Base-by-base conservation (phyloP, 805 yeast genomes). In the Barnettozyma botsteinii region DNA sequence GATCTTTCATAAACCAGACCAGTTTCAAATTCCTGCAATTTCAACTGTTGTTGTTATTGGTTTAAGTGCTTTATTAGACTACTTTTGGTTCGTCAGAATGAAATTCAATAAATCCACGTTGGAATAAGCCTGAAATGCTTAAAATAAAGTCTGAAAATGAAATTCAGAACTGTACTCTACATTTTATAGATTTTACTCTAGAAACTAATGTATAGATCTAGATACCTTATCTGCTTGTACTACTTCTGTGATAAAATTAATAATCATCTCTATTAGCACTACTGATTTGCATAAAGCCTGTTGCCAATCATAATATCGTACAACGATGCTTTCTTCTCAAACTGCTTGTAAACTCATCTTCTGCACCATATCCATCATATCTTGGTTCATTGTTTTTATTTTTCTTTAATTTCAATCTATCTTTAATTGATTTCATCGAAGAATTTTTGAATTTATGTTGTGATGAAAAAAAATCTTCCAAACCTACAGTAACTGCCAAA, bases 401-500 rank as follows among this genome's bases (percentile, higher is more conserved):
- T 25, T 24, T 37, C 33, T 31, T 27, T 19, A 17, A 20, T 33
- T 17, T 28, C 9, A 40, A 34, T 26, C 21, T 43, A 13, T 30
- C 37, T 26, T 24, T 40, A 20, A 36, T 27, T 22, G 38, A 19
- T 28, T 35, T 31, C 19, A 35, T 37, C 33, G 38, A 21, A 21
- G 17, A 15, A 7, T 14, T 13, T 15, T 13, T n/a, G n/a, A n/a
- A n/a, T n/a, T n/a, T n/a, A n/a, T n/a, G n/a, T n/a, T n/a, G n/a
- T n/a, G n/a, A n/a, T n/a, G n/a, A n/a, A n/a, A n/a, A n/a, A n/a
- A n/a, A n/a, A 28, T n/a, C 18, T 23, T 38, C 43, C 37, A 63
- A 42, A 2, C 58, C 60, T 4, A 53, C 46, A 17, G 48, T 43
- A 21, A 65, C 53, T 4, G 86, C 86, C 35, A 69, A 64, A 51